Evolutionary conservation across 257 asterid genomes (phyloP), one percentile per base, ranked within the genome.

Genomic region (Ophiorrhiza pumila): DNA sequence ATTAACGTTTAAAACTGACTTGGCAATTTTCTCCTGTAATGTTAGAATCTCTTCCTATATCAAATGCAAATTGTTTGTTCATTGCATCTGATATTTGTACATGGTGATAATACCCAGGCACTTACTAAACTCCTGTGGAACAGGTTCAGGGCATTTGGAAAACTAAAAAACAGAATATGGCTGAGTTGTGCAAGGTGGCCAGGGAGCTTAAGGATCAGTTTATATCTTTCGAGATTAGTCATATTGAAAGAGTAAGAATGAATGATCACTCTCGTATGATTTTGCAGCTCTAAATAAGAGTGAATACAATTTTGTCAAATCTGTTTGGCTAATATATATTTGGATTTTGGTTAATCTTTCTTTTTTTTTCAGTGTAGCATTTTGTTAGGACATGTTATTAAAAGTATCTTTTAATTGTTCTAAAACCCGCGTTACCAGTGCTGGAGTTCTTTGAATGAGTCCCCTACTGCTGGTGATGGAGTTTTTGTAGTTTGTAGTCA

Each of bases 121-220:
- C 60, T 1, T 53, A 23, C 60, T 53, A 37, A 35, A 59, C 45
- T 42, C 65, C 66, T 31, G 32, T 52, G 41, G 47, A 56, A 72
- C 86, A 95, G 99, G 90, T 91, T 84, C 97, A 95, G 80, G 99
- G 98, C 61, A 79, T 81, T 45, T 92, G 99, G 99, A 95, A 84
- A 85, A 87, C 94, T 58, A 92, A 92, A 86, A 89, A 87, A 59
- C 94, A 77, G 80, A 92, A 92, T 79, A 95, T 92, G 99, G 87
- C 98, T 14, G 98, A 95, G 67, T 74, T 92, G 78, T 95, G 92
- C 83, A 92, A 92, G 93, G 89, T 90, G 69, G 96, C 93, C 53
- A 89, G 85, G 85, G 98, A 89, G 85, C 88, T 87, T 59, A 95
- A 87, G 85, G 97, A 92, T 66, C 88, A 89, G 80, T 95, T 92